Evolutionary conservation across 306 rosid genomes (phyloP).

Genomic region (Cotoneaster glaucophyllus): DNA sequence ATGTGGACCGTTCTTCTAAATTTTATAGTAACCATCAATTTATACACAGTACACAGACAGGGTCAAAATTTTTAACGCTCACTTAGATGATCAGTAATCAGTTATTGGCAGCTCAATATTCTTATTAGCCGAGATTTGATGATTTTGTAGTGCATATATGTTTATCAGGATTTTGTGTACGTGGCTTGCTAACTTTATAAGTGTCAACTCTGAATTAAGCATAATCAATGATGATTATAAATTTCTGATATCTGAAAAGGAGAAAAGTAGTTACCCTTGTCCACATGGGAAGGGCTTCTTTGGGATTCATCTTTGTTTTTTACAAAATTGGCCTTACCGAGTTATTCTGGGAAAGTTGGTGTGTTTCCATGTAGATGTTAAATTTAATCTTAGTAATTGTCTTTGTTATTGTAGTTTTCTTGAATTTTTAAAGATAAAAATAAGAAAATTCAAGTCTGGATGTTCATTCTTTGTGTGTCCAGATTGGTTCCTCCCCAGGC

Average conservation of each 20-base stretch:
- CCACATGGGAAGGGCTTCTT: background rate
- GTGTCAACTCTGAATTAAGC: background rate
- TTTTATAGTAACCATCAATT: background rate
- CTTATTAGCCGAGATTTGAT: background rate
- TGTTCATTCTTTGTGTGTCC: constrained; percentile 29
- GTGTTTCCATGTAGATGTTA: background rate
- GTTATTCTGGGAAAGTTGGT: background rate
- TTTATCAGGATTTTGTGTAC: background rate
- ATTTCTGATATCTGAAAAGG: background rate
- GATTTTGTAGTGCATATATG: background rate
- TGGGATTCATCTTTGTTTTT: background rate
- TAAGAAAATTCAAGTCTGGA: background rate
- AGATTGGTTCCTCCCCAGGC: constrained; percentile 92
- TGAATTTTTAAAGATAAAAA: background rate
- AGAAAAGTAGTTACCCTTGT: background rate
- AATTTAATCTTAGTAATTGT: background rate
- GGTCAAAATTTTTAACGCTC: background rate
- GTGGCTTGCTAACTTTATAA: background rate
- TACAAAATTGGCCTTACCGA: background rate
- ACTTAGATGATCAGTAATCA: background rate
- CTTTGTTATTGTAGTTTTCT: background rate
- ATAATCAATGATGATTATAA: background rate
- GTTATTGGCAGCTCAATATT: background rate
- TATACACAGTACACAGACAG: background rate
- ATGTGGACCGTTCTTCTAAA: background rate